phyloP scores from a whole-genome alignment of 169 alveolate species.

The Eimeria tenella region DNA sequence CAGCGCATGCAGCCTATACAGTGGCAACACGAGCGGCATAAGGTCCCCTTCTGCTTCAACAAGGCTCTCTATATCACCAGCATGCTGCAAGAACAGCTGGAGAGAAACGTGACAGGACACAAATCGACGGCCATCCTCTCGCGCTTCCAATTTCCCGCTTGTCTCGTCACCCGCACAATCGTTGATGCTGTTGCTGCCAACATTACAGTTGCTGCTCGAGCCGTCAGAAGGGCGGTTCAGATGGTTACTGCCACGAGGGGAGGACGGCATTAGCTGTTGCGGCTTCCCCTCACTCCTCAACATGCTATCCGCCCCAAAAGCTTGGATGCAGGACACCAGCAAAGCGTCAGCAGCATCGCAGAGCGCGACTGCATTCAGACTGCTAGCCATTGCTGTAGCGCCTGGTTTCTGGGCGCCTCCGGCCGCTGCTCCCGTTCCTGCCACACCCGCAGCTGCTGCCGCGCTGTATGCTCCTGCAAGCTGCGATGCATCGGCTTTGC shows the following conservation, averaged over 20 bases:
- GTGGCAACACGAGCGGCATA: conserved; percentile 68
- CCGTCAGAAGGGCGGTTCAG: conserved; percentile 24
- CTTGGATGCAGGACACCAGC: conserved; percentile 71
- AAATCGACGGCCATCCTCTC: conserved; percentile 25
- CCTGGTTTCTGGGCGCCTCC: neutral
- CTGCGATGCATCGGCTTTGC: conserved; percentile 3
- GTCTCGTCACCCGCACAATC: neutral
- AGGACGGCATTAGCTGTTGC: neutral
- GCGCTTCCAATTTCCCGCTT: neutral
- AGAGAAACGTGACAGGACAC: conserved; percentile 70
- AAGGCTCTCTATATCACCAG: conserved; percentile 69
- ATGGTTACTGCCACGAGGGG: conserved; percentile 22
- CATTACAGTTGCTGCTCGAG: conserved; percentile 53
- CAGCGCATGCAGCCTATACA: conserved; percentile 71
- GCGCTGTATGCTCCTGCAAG: neutral
- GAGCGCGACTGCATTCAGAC: conserved; percentile 46
- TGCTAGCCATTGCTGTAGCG: conserved; percentile 12
- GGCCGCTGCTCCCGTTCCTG: neutral
- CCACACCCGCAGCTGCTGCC: neutral
- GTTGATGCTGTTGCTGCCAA: conserved; percentile 2
- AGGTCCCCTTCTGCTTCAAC: conserved; percentile 76
- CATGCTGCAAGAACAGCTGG: conserved; percentile 22
- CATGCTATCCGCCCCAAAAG: conserved; percentile 74
- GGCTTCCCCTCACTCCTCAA: neutral
- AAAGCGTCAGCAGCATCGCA: conserved; percentile 77